phyloP scores from a whole-genome alignment of 352 stramenopile genomes.

The Phytopythium boreale region DNA sequence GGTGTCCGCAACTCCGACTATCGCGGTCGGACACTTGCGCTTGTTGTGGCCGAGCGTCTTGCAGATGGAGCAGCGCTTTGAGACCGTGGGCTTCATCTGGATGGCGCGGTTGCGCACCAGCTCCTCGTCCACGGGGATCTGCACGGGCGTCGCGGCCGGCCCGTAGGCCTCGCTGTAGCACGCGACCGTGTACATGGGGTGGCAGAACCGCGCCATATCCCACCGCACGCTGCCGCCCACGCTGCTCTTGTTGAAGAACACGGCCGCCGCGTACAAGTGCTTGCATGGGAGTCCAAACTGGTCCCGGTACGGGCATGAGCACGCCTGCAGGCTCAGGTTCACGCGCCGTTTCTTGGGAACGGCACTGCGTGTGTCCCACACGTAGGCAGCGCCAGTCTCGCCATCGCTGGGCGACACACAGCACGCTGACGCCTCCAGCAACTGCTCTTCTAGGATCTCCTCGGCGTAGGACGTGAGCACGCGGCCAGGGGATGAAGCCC shows the following conservation, averaged over 20 bases:
- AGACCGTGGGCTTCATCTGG: conserved; percentile 24
- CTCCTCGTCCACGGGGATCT: conserved; percentile 44
- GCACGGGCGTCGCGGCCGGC: conserved; percentile 21
- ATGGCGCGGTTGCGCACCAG: conserved; percentile 37
- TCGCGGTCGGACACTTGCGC: conserved; percentile 24
- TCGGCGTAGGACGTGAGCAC: conserved; percentile 34
- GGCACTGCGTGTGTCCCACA: conserved; percentile 25
- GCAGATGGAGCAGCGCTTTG: conserved; percentile 39
- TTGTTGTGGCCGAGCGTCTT: conserved; percentile 45
- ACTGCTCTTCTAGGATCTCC: conserved; percentile 25
- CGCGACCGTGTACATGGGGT: conserved; percentile 25
- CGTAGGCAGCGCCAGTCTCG: conserved; percentile 33
- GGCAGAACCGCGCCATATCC: conserved; percentile 30
- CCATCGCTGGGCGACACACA: conserved; percentile 40
- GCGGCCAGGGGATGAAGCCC: conserved; percentile 13
- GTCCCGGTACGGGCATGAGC: conserved; percentile 32
- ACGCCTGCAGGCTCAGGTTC: conserved; percentile 26
- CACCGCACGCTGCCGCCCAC: conserved; percentile 13
- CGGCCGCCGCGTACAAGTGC: conserved; percentile 29
- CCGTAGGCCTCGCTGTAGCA: conserved; percentile 31
- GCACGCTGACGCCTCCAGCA: conserved; percentile 27
- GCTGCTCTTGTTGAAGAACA: conserved; percentile 38
- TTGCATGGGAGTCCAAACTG: conserved; percentile 39
- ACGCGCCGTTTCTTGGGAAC: conserved; percentile 37
- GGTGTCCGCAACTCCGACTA: conserved; percentile 2